phyloP scores from a whole-genome alignment of 129 eudicot species.

The Lonicera japonica region DNA sequence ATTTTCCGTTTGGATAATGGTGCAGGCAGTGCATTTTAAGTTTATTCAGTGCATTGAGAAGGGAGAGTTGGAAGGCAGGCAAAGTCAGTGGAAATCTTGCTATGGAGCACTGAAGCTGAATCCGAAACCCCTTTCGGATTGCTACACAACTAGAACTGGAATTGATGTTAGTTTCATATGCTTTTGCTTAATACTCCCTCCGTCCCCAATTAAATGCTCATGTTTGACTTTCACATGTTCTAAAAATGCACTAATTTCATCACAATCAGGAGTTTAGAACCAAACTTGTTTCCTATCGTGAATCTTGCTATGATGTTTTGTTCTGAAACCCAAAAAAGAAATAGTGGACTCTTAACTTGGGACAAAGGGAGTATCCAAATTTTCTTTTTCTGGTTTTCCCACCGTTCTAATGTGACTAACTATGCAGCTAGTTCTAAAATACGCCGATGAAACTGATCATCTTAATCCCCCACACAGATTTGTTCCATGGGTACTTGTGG shows the following conservation, averaged over 20 bases:
- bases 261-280: too few relatives aligned
- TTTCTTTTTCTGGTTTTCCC: too few relatives aligned
- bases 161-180: conserved; percentile 36
- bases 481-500: conserved; percentile 93
- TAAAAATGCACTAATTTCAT: too few relatives aligned
- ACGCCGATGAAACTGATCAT: conserved; percentile 58
- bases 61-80: conserved; percentile 47
- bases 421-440: conserved; percentile 59
- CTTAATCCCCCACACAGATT: conserved; percentile 74
- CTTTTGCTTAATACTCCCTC: neutral
- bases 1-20: neutral
- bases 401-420: neutral
- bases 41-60: conserved; percentile 66
- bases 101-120: conserved; percentile 31
- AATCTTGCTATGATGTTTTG: too few relatives aligned
- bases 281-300: too few relatives aligned
- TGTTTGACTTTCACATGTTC: too few relatives aligned
- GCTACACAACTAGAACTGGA: conserved; percentile 60
- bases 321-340: too few relatives aligned
- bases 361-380: too few relatives aligned
- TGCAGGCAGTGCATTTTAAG: conserved; percentile 54
- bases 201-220: neutral
- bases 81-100: conserved; percentile 66
- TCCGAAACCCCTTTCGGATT: conserved; percentile 47
- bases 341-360: too few relatives aligned